A percentile compares a stretch with the other conserved stretches of the same genome.
Conservation (phyloP, 2,329 filamentous ascomycete genomes). For the Pyrenophora tritici-repentis region DNA sequence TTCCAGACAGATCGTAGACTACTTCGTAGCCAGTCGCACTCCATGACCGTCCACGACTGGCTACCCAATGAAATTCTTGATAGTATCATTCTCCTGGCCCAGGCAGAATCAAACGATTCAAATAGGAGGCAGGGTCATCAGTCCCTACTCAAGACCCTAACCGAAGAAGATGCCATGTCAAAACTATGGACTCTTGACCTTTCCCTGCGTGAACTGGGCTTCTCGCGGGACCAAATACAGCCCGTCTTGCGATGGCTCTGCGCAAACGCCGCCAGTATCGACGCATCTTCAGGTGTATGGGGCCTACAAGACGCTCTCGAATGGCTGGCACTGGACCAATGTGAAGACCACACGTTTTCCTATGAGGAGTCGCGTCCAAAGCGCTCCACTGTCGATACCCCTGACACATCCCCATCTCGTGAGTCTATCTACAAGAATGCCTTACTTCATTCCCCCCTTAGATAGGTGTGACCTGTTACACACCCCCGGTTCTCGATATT, state of each 20-base stretch:
- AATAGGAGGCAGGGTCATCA: conserved; percentile 54
- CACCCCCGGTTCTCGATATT: neutral
- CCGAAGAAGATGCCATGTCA: conserved; percentile 78
- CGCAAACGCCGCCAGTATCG: conserved; percentile 47
- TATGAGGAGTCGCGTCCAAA: conserved; percentile 59
- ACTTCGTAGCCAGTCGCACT: conserved; percentile 76
- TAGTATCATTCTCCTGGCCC: conserved; percentile 73
- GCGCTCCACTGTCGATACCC: conserved; percentile 20
- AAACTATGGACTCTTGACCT: conserved; percentile 85
- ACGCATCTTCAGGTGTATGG: conserved; percentile 69
- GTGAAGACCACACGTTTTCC: conserved; percentile 69
- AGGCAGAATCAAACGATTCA: conserved; percentile 62
- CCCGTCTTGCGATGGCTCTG: conserved; percentile 44
- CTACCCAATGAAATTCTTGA: conserved; percentile 78
- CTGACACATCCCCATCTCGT: conserved; percentile 36
- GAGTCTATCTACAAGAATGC: conserved; percentile 10
- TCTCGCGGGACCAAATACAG: conserved; percentile 55
- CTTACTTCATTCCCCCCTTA: neutral
- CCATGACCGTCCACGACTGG: conserved; percentile 76
- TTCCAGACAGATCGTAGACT: conserved; percentile 85
- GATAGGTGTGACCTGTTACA: neutral
- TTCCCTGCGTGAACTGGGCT: conserved; percentile 70
- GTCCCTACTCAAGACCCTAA: conserved; percentile 49
- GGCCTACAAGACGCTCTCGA: conserved; percentile 86
- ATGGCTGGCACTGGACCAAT: conserved; percentile 82